Conservation (phyloP, 73 alveolate species). For the Urostyla sp. region DNA sequence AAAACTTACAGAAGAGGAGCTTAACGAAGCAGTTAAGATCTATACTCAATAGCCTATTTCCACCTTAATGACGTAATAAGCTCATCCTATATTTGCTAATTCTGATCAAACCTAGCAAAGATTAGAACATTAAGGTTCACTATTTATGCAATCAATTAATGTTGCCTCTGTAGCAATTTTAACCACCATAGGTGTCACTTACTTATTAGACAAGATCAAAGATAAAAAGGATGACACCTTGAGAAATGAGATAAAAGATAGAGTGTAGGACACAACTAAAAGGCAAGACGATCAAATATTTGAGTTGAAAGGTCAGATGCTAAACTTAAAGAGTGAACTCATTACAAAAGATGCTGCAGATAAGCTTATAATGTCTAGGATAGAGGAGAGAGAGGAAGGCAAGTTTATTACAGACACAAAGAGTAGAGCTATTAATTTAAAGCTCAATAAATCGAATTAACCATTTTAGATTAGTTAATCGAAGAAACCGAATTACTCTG, state of each 20-base stretch:
- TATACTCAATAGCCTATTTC: not conserved
- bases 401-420: conserved; percentile 27
- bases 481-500: not conserved
- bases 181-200: conserved; percentile 37
- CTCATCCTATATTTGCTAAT: not conserved
- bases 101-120: conserved; percentile 14
- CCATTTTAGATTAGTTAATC: not conserved
- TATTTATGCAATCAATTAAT: conserved; percentile 5
- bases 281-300: not conserved
- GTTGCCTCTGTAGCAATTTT: conserved; percentile 54
- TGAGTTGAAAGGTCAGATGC: not conserved
- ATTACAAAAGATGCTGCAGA: conserved; percentile 11
- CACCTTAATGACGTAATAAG: not conserved
- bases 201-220: conserved; percentile 47
- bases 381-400: conserved; percentile 41
- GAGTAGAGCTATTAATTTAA: conserved; percentile 18
- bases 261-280: not conserved
- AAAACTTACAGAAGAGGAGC: conserved; percentile 46
- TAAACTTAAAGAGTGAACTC: not conserved
- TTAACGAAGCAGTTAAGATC: conserved; percentile 25
- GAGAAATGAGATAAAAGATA: conserved; percentile 36
- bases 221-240: conserved; percentile 41
- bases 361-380: conserved; percentile 1
- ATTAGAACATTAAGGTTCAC: conserved; percentile 17
- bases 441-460: not conserved